phyloP scores from a whole-genome alignment of 83 land plant species.

The Isoetes engelmannii region DNA sequence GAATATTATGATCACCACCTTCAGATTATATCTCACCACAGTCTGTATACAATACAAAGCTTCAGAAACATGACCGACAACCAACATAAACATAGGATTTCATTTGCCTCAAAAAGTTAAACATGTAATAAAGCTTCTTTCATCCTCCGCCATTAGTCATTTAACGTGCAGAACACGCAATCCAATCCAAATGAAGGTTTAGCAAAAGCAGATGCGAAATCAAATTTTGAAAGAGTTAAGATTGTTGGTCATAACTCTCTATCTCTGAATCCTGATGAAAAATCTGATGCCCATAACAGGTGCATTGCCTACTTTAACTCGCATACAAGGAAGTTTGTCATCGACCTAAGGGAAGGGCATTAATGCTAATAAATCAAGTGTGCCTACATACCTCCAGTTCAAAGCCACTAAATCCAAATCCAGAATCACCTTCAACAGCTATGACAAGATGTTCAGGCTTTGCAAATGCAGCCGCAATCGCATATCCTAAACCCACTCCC shows the following conservation, averaged over 20 bases:
- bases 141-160: not conserved
- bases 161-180: not conserved
- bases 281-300: no score
- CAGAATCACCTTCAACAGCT: conserved; percentile 99
- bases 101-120: not conserved
- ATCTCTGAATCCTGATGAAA: no score
- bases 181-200: no score
- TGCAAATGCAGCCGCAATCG: conserved; percentile 91
- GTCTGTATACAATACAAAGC: conserved; percentile 48
- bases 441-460: conserved; percentile 77
- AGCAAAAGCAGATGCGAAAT: no score
- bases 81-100: not conserved
- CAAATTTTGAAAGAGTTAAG: no score
- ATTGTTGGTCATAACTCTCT: no score
- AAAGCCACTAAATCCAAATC: conserved; percentile 91
- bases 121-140: not conserved
- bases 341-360: no score
- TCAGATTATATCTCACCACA: conserved; percentile 78
- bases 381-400: conserved; percentile 76
- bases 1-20: conserved; percentile 79
- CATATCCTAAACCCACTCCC: conserved; percentile 96
- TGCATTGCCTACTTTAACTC: no score
- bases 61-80: not conserved
- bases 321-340: no score
- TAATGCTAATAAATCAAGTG: no score